Conservation (phyloP, 371 early-diverging fungal genomes). For the Circinella minor region DNA sequence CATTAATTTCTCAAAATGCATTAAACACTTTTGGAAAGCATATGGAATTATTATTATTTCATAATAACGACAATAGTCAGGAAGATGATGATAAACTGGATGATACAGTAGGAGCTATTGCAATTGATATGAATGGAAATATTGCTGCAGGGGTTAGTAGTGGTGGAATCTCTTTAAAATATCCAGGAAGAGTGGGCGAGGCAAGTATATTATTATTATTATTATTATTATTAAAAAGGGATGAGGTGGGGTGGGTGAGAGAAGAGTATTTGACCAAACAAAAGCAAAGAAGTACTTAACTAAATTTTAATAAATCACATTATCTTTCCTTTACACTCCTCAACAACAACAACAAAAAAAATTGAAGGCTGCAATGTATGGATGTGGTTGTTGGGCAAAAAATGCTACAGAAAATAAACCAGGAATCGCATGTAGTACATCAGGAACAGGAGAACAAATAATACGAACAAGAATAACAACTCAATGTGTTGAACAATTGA, state of each 20-base stretch:
- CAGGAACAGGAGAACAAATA: conserved; percentile 86
- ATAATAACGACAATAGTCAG: conserved; percentile 7
- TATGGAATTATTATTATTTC: conserved; percentile 17
- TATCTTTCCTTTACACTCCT: no score
- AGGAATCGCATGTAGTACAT: conserved; percentile 72
- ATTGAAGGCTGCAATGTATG: conserved; percentile 72
- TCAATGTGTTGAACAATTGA: conserved; percentile 45
- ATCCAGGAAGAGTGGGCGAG: conserved; percentile 87
- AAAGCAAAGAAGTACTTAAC: background rate
- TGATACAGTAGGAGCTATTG: conserved; percentile 92
- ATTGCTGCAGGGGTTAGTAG: conserved; percentile 83
- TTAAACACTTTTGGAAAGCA: conserved; percentile 31
- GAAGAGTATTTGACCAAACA: background rate
- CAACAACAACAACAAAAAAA: background rate
- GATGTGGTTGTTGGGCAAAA: conserved; percentile 77
- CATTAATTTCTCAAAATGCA: conserved; percentile 24
- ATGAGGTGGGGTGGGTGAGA: no score
- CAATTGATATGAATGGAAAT: conserved; percentile 68
- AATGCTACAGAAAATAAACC: conserved; percentile 23
- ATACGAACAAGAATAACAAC: conserved; percentile 71
- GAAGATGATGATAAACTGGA: conserved; percentile 24
- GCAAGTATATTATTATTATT: conserved; percentile 35
- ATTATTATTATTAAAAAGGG: background rate
- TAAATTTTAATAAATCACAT: background rate
- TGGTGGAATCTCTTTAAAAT: conserved; percentile 87